Base-by-base conservation (phyloP, 305 asterid species). In the Petunia hybrid region DNA sequence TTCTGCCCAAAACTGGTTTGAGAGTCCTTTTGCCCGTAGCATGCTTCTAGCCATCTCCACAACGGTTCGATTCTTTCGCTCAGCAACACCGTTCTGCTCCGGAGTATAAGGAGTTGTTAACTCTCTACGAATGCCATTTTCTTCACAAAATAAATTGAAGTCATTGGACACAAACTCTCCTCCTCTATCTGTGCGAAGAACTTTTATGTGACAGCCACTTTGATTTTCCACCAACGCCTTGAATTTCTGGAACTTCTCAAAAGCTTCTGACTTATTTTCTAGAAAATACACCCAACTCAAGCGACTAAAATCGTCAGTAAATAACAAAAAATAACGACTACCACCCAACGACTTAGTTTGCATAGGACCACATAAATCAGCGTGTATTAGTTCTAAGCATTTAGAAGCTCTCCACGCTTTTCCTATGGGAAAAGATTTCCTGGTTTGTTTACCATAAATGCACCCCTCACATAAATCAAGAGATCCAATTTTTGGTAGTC, bases 1-100 rank as follows among this genome's bases (percentile, higher is more conserved):
- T 68, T 80, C 68, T 8, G 42, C 57, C 80, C 65, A 83, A 4
- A 68, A 61, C 7, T 78, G 42, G 78, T 78, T 83, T 38, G 77
- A 3, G 64, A 83, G 60, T 12, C 76, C 14, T n/a, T n/a, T n/a
- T n/a, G n/a, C n/a, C n/a, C n/a, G n/a, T n/a, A n/a, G n/a, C n/a
- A n/a, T n/a, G n/a, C n/a, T 70, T 83, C 5, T 16, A 0, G 80
- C 43, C 80, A 60, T 78, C 10, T 83, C 59, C 43, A 70, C 57
- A 8, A 78, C 3, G 1, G 59, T 81, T 2, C 35, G 42, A 4
- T 81, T 75, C 35, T 46, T 64, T 35, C 14, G 2, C 16, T 55
- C 42, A 3, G 2, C 2, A 7, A 78, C 79, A 2, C 45, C 35
- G 22, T 80, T 68, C 36, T 68, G 62, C 48, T 69, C 60, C 1